Percentiles rank a stretch among this genome's conserved stretches.
Conservation (phyloP, 768 basidiomycete species). For the Boletus barrowsii region DNA sequence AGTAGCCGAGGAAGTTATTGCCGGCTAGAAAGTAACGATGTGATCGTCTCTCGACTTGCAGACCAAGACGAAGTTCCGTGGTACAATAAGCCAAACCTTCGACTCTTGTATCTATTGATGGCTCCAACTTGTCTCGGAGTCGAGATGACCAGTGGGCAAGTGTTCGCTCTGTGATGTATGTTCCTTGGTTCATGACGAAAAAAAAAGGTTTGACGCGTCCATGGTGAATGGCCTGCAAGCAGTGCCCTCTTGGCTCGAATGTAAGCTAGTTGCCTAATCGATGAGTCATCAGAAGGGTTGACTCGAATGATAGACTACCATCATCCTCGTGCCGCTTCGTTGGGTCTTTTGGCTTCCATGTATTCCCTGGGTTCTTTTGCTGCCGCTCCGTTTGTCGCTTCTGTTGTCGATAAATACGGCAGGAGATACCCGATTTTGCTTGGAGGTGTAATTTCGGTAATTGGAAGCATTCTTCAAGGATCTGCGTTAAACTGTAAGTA, state of each 20-base stretch:
- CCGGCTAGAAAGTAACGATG: neutral
- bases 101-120: conserved; percentile 52
- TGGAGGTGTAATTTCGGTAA: conserved; percentile 1
- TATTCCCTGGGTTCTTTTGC: conserved; percentile 57
- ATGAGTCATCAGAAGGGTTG: neutral
- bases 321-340: conserved; percentile 48
- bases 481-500: conserved; percentile 9
- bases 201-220: conserved; percentile 36
- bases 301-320: conserved; percentile 43
- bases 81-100: conserved; percentile 60
- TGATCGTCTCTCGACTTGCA: too few relatives aligned
- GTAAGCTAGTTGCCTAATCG: conserved; percentile 32
- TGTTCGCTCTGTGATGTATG: neutral
- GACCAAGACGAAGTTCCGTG: conserved; percentile 46
- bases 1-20: neutral
- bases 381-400: conserved; percentile 41
- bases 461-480: conserved; percentile 10
- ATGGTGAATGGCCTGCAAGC: conserved; percentile 65
- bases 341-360: conserved; percentile 57
- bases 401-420: conserved; percentile 4
- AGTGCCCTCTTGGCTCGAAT: conserved; percentile 53
- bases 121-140: conserved; percentile 38
- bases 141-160: conserved; percentile 20
- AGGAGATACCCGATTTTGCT: conserved; percentile 11
- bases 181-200: neutral